A percentile compares a stretch with the other conserved stretches of the same genome.
Evolutionary conservation across 768 basidiomycete species (phyloP).

Genomic region (Fomitopsis serialis): DNA sequence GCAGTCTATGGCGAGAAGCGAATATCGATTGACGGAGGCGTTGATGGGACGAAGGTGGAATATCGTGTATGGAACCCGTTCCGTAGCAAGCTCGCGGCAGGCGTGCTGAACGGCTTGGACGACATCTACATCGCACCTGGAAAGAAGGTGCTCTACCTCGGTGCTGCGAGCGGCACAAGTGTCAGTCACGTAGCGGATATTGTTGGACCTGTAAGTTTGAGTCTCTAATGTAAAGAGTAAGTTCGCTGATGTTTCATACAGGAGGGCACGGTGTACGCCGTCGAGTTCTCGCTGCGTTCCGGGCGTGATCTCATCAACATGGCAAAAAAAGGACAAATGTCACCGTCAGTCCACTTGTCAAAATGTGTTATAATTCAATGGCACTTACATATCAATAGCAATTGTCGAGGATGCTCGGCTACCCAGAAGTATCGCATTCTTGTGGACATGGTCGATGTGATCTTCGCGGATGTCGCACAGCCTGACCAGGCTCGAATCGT

Average conservation of each 20-base stretch:
- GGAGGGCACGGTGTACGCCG: conserved; percentile 97
- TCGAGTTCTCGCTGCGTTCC: conserved; percentile 95
- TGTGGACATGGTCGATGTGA: conserved; percentile 89
- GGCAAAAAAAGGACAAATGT: conserved; percentile 99
- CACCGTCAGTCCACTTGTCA: conserved; percentile 63
- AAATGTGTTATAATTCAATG: not conserved
- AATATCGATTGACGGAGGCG: conserved; percentile 75
- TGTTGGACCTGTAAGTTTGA: conserved; percentile 78
- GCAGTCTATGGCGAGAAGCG: conserved; percentile 98
- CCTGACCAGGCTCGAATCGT: conserved; percentile 99
- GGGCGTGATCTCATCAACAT: conserved; percentile 98
- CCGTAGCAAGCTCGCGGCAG: conserved; percentile 93
- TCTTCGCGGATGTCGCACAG: conserved; percentile 98
- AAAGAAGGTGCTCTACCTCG: conserved; percentile 94
- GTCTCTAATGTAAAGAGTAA: not conserved
- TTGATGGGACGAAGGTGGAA: conserved; percentile 83
- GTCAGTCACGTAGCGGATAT: conserved; percentile 99
- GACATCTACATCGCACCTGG: conserved; percentile 90
- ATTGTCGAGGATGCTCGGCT: conserved; percentile 97
- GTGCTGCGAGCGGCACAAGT: conserved; percentile 96
- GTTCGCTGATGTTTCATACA: conserved; percentile 26
- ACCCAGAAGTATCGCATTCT: conserved; percentile 99
- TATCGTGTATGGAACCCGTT: conserved; percentile 99
- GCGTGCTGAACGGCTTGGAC: conserved; percentile 93
- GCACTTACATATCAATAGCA: conserved; percentile 37